Evolutionary conservation across 1,284 basidiomycete genomes (phyloP).

Genomic region (Phylloporus gajari): DNA sequence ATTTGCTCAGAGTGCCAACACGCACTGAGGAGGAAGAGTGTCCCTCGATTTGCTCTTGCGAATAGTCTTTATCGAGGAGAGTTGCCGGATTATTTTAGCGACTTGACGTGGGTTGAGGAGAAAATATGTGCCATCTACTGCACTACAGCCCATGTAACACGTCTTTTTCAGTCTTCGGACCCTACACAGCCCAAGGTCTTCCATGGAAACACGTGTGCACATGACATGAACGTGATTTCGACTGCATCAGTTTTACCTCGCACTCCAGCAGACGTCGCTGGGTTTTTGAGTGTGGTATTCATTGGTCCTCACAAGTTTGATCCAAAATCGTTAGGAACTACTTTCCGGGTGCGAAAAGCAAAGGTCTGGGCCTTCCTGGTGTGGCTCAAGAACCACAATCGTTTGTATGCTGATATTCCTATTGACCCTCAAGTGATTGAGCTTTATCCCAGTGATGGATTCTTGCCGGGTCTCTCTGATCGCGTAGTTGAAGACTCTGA

Average conservation of each 20-base stretch:
- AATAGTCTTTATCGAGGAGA: constrained; percentile 1
- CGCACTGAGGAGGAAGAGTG: not conserved
- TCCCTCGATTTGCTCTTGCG: constrained; percentile 3
- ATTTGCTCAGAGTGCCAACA: too few relatives aligned
- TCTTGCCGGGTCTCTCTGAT: constrained; percentile 8
- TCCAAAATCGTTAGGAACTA: not conserved
- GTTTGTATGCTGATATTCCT: constrained; percentile 6
- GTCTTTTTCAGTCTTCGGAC: constrained; percentile 9
- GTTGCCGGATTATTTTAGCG: not conserved
- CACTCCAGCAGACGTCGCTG: not conserved
- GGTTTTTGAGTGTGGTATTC: not conserved
- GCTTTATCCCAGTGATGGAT: constrained; percentile 12
- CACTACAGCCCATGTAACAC: constrained; percentile 1
- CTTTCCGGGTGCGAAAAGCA: not conserved
- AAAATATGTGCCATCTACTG: constrained; percentile 1
- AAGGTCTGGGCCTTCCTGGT: constrained; percentile 13
- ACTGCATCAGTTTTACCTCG: not conserved
- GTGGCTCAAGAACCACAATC: constrained; percentile 15
- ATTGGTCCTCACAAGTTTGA: not conserved
- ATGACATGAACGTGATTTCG: constrained; percentile 4
- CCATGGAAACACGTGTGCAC: constrained; percentile 4
- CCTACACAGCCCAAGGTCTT: constrained; percentile 2
- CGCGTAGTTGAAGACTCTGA: not conserved
- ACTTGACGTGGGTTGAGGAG: constrained; percentile 6
- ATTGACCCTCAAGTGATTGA: not conserved